Evolutionary conservation across 495 filamentous ascomycete species (phyloP), one percentile per base, ranked within the genome.

Genomic region (Xylaria nigripes): DNA sequence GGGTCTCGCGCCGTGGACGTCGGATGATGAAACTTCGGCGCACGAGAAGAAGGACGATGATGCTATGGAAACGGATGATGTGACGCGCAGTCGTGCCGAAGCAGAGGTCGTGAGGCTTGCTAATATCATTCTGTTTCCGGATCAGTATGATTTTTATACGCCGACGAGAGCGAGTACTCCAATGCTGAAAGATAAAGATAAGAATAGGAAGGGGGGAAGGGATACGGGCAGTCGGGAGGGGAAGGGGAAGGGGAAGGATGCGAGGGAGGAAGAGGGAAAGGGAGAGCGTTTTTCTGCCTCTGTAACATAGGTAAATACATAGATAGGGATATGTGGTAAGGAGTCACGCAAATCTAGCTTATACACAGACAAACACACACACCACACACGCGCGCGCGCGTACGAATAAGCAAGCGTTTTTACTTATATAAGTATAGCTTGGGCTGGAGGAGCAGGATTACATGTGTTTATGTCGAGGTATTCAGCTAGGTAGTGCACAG

Each of bases 91-190:
- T 8, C 56, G 68, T 24, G 71, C 69, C 5, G 69, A 76, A 60
- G 68, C 72, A 5, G 74, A 77, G 57, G 73, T 77, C 1, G 73
- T 74, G 7, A 56, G 74, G 23, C 56, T 77, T 30, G 73, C 74
- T 0, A 77, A 77, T 46, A 76, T 77, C 54, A 77, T 77, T 48
- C 51, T 77, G 50, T 77, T 77, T 43, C 74, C 74, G 9, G 74
- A 77, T 55, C 63, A 70, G 0, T 77, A 76, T 30, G 72, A 76
- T 50, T 76, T 76, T 58, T 76, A 75, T 59, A 76, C 75, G 73
- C 62, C 68, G 21, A 65, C 64, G 53, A 50, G 65, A 36, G 60
- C 60, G 21, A 64, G 64, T 45, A 69, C 64, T 16, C 65, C 65
- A 1, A 53, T 51, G 13, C 54, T 36, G 13, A 45, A 54, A 46